Evolutionary conservation across 2,329 filamentous ascomycete species (phyloP).

Genomic region (Diaporthe citri): DNA sequence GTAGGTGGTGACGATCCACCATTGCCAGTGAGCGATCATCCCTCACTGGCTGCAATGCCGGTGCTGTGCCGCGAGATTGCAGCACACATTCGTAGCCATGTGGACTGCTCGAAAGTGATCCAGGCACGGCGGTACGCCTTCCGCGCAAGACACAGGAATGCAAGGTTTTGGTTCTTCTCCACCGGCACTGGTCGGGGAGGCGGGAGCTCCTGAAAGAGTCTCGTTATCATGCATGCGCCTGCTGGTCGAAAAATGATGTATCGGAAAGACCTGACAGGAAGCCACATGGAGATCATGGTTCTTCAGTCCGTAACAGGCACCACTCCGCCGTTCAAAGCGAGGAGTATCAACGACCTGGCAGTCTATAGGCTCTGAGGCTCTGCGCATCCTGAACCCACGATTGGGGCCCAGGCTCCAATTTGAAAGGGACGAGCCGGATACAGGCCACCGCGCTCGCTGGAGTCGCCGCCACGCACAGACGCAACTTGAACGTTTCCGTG

Average conservation of each 20-base stretch:
- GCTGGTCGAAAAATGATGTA: background rate
- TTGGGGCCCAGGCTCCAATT: background rate
- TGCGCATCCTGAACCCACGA: background rate
- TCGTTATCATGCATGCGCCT: background rate
- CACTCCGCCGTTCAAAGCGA: too few relatives aligned
- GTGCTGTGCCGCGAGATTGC: constrained; percentile 2
- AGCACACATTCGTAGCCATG: background rate
- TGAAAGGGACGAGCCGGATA: background rate
- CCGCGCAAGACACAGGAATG: background rate
- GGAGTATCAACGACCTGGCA: too few relatives aligned
- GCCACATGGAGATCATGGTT: background rate
- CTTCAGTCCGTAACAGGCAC: background rate
- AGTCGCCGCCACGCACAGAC: background rate
- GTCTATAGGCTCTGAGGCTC: background rate
- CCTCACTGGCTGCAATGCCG: background rate
- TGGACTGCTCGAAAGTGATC: background rate
- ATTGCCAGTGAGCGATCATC: background rate
- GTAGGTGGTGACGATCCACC: background rate
- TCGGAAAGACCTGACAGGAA: background rate
- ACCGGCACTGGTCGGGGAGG: background rate
- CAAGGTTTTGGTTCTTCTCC: background rate
- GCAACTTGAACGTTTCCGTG: background rate
- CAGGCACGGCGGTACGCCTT: background rate
- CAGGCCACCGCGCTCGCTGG: background rate
- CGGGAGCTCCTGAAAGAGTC: too few relatives aligned